Percentiles rank a stretch among this genome's conserved stretches.
These are phyloP conservation scores for Sporothrix brunneoviolacea DNA, from an alignment of 2,329 filamentous ascomycete genomes.

Conservation along the genomic window DNA sequence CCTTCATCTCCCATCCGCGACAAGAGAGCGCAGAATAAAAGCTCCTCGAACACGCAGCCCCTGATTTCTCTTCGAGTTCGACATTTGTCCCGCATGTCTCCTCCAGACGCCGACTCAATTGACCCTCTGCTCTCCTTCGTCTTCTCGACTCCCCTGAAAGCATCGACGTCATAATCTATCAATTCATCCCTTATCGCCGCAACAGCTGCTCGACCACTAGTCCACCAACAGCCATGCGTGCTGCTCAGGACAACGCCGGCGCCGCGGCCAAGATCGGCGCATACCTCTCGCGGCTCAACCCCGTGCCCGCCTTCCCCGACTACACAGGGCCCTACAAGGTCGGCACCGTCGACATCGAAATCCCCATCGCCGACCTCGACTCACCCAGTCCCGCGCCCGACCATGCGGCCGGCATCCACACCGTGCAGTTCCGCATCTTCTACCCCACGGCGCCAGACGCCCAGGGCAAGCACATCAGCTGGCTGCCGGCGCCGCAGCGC, in stretches of 20 bases:
- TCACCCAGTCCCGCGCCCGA: conserved; percentile 48
- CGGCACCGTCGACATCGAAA: conserved; percentile 73
- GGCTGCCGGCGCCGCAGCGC: conserved; percentile 72
- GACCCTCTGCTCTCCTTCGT: too few species aligned
- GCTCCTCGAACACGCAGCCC: too few species aligned
- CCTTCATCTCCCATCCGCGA: neutral
- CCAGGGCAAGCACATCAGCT: conserved; percentile 56
- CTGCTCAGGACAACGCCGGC: neutral
- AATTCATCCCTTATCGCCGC: neutral
- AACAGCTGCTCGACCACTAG: neutral
- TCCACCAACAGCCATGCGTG: neutral
- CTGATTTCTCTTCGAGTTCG: too few species aligned
- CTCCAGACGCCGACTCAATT: too few species aligned
- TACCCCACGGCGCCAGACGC: conserved; percentile 60
- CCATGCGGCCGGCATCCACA: conserved; percentile 54
- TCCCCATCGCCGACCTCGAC: conserved; percentile 57
- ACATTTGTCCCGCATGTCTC: too few species aligned
- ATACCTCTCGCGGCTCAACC: conserved; percentile 53
- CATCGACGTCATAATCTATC: too few species aligned
- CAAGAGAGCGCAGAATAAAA: too few species aligned
- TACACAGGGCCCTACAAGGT: conserved; percentile 75
- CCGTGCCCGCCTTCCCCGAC: conserved; percentile 64
- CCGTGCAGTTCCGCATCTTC: conserved; percentile 74
- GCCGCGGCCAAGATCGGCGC: conserved; percentile 33
- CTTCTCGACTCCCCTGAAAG: too few species aligned